These are phyloP conservation scores for Phanerochaete sordida DNA, from an alignment of 768 basidiomycete genomes.

Conservation along the genomic window DNA sequence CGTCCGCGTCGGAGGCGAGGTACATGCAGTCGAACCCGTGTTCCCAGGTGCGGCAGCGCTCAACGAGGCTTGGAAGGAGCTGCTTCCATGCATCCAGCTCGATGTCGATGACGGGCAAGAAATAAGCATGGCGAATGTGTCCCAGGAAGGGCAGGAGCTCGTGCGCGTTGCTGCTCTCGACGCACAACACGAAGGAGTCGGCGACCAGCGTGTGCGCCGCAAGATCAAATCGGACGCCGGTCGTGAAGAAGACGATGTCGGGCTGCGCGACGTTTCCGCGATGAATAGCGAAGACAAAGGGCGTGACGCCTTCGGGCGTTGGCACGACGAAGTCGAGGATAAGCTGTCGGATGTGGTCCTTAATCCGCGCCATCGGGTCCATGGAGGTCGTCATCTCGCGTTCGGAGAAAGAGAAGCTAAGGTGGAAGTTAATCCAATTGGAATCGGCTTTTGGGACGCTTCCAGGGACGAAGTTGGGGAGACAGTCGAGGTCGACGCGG, in stretches of 20 bases:
- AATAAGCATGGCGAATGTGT: neutral
- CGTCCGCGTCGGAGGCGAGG: conserved; percentile 13
- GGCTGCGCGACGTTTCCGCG: conserved; percentile 2
- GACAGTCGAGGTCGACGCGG: neutral
- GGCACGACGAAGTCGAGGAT: neutral
- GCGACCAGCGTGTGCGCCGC: conserved; percentile 45
- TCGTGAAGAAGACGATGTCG: conserved; percentile 44
- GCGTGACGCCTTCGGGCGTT: neutral
- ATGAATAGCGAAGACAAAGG: neutral
- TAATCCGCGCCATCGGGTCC: neutral
- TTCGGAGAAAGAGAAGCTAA: neutral
- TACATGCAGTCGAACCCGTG: conserved; percentile 51
- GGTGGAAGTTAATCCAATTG: neutral
- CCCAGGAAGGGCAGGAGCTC: no score
- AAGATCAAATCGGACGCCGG: conserved; percentile 43
- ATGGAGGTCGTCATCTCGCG: neutral
- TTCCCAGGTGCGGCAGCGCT: conserved; percentile 47
- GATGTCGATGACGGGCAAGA: conserved; percentile 14
- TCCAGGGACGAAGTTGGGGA: neutral
- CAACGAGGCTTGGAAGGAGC: conserved; percentile 46
- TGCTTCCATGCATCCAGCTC: conserved; percentile 45
- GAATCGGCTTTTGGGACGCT: neutral
- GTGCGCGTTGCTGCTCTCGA: conserved; percentile 16
- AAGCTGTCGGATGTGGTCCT: neutral
- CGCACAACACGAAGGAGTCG: conserved; percentile 45